Conservation (phyloP, 352 stramenopile species). For the Globisporangium parvum region DNA sequence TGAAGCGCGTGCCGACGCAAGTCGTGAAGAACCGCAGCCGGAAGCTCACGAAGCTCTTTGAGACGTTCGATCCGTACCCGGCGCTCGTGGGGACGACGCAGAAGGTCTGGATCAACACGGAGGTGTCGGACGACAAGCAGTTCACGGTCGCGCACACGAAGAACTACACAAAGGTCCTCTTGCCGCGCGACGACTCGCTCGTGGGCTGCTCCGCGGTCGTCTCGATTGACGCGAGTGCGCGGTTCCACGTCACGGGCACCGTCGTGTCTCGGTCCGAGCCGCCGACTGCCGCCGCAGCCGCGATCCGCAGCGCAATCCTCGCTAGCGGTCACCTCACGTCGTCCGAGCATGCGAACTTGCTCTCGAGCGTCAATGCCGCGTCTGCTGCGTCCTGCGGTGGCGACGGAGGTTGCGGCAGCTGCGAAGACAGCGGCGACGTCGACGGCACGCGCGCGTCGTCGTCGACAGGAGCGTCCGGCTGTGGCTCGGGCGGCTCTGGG, state of each 20-base stretch:
- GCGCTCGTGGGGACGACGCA: conserved; percentile 51
- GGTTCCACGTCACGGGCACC: conserved; percentile 73
- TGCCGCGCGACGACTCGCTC: conserved; percentile 66
- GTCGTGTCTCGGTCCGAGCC: conserved; percentile 57
- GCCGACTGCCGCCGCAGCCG: conserved; percentile 36
- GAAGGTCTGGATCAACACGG: conserved; percentile 81
- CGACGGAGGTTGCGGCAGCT: conserved; percentile 24
- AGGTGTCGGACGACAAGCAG: conserved; percentile 72
- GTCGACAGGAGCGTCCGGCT: conserved; percentile 4
- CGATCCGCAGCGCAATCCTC: conserved; percentile 47
- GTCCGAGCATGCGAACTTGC: conserved; percentile 22
- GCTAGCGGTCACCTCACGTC: conserved; percentile 26
- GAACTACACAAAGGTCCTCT: conserved; percentile 90
- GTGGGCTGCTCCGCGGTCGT: conserved; percentile 70
- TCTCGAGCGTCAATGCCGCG: conserved; percentile 20
- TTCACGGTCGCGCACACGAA: conserved; percentile 88
- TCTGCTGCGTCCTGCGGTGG: conserved; percentile 25
- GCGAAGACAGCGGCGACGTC: too few relatives aligned
- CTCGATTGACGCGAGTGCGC: conserved; percentile 36
- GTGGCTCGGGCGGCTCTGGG: background rate
- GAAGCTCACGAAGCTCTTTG: conserved; percentile 81
- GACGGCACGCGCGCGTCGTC: conserved; percentile 1
- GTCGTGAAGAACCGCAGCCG: conserved; percentile 88
- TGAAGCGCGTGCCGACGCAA: conserved; percentile 82
- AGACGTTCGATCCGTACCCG: conserved; percentile 76